Conservation (phyloP, 2,329 filamentous ascomycete genomes). For the Macrophomina phaseolina region DNA sequence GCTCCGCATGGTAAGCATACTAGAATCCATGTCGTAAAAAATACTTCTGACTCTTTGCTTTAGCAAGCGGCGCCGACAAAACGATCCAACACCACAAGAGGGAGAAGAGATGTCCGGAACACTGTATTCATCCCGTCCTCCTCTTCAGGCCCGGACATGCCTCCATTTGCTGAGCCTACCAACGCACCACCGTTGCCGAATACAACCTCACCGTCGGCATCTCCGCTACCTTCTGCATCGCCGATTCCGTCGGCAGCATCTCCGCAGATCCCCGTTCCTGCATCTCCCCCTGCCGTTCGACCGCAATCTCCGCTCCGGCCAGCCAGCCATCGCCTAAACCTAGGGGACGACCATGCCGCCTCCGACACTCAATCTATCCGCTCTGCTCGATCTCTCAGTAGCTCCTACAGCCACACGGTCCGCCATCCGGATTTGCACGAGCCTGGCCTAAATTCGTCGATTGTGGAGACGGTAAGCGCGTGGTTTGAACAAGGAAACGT, state of each 20-base stretch:
- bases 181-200: conserved; percentile 32
- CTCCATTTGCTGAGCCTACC: conserved; percentile 29
- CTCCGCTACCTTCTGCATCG: conserved; percentile 31
- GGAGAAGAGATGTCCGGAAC: conserved; percentile 88
- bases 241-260: conserved; percentile 31
- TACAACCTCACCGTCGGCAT: conserved; percentile 7
- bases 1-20: conserved; percentile 60
- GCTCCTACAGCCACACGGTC: conserved; percentile 64
- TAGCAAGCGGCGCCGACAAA: conserved; percentile 63
- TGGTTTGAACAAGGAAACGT: conserved; percentile 77
- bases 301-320: conserved; percentile 30
- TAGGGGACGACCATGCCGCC: conserved; percentile 63
- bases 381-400: conserved; percentile 80
- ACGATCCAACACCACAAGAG: conserved; percentile 75
- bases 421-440: conserved; percentile 82
- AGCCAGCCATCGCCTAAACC: conserved; percentile 29
- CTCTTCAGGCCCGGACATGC: conserved; percentile 25
- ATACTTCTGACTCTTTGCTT: conserved; percentile 36
- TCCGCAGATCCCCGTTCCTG: conserved; percentile 20
- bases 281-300: conserved; percentile 28
- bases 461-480: conserved; percentile 90
- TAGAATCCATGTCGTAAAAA: conserved; percentile 28
- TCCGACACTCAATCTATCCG: conserved; percentile 92
- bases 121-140: conserved; percentile 72
- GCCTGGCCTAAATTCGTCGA: conserved; percentile 82